These are phyloP conservation scores for Boletus tylopilopsis DNA, from an alignment of 768 basidiomycete genomes.

Conservation along the genomic window DNA sequence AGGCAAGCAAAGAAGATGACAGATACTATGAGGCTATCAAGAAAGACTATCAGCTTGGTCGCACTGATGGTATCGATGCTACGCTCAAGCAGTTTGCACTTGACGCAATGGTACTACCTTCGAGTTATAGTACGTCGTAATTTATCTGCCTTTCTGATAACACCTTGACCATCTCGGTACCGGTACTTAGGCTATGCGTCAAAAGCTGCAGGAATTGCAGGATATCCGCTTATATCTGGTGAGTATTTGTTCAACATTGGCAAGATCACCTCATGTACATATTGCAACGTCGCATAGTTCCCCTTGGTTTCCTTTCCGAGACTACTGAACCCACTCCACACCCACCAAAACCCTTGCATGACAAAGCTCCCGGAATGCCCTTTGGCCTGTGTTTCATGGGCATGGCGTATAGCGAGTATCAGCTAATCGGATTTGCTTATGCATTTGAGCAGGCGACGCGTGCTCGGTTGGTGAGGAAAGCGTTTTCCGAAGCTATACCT, in stretches of 20 bases:
- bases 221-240: conserved; percentile 37
- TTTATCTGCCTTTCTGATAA: neutral
- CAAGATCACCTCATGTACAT: neutral
- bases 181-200: conserved; percentile 22
- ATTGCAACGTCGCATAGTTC: conserved; percentile 38
- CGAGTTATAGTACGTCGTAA: conserved; percentile 11
- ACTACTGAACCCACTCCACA: conserved; percentile 25
- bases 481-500: conserved; percentile 51
- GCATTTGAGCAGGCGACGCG: conserved; percentile 57
- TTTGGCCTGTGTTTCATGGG: conserved; percentile 44
- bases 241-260: neutral
- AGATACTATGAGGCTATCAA: conserved; percentile 43
- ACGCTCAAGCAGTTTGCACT: conserved; percentile 42
- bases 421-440: conserved; percentile 41
- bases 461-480: conserved; percentile 43
- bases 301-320: conserved; percentile 38
- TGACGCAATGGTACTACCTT: conserved; percentile 51
- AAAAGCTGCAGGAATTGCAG: conserved; percentile 31
- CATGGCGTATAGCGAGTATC: conserved; percentile 42
- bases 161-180: neutral
- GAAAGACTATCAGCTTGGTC: conserved; percentile 44
- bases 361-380: conserved; percentile 36
- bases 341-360: conserved; percentile 35
- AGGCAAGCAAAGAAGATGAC: conserved; percentile 25
- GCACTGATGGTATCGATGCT: conserved; percentile 52